Evolutionary conservation across 148 eudicot genomes (phyloP), one percentile per base, ranked within the genome.

Genomic region (Pharnaceum exiguum): DNA sequence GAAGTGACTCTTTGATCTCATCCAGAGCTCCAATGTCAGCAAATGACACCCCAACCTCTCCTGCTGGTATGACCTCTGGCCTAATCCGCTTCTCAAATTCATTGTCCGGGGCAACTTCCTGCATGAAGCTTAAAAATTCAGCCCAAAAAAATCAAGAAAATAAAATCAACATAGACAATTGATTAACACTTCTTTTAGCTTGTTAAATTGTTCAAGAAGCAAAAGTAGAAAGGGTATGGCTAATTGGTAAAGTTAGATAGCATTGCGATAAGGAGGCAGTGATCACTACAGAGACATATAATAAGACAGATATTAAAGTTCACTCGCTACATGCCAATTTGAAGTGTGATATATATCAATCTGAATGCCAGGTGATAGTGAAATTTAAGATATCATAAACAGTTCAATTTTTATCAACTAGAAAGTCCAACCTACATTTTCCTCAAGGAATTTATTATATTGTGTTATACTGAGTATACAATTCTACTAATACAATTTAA

Each of bases 1-100:
- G 97, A 46, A 89, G 86, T 29, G 95, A 83, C 60, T 86, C 97
- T 57, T 89, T 89, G 15, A 55, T 83, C 58, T 89, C 97, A 12
- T 89, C 90, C 54, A 89, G 39, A 25, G 97, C 78, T 33, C 97
- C 97, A 17, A 89, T 86, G 57, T 89, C 97, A 12, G 80, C 69
- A 49, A 89, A 89, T 39, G 90, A 71, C 16, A 89, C 97, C 35
- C 97, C 95, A 4, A 86, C 81, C 69, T 89, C 95, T 33, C 53
- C 72, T 42, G 97, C 72, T 3, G 97, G 95, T 46, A 89, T 86
- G 22, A 89, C 97, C 64, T 89, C 97, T 46, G 95, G 95, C 79
- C 97, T 81, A 16, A 89, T 81, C 28, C 95, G 90, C 63, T 86
- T 89, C 57, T 89, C 95, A 53, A 89, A 89, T 75, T 89, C 97